Conservation (phyloP, 768 basidiomycete species). For the Mycena floridula region DNA sequence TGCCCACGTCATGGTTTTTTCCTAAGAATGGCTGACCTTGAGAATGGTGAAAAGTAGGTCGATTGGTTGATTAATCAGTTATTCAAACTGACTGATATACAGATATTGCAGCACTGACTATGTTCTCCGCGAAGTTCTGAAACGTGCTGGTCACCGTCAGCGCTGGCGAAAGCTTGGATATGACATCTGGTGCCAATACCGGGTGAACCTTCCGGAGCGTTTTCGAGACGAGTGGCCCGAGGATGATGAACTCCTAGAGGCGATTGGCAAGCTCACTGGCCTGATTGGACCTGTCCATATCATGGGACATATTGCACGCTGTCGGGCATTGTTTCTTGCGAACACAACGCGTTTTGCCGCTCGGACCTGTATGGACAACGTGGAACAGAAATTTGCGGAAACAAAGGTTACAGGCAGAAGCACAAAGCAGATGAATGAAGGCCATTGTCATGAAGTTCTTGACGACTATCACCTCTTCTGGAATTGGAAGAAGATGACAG, state of each 20-base stretch:
- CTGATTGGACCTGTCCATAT: not conserved
- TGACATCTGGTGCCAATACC: conserved; percentile 1
- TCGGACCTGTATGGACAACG: not conserved
- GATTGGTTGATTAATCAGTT: too few species aligned
- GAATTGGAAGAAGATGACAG: conserved; percentile 15
- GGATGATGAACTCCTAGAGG: not conserved
- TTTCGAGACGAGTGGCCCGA: not conserved
- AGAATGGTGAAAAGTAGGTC: not conserved
- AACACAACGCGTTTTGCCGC: not conserved
- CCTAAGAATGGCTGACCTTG: not conserved
- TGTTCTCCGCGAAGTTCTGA: not conserved
- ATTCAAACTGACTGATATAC: too few species aligned
- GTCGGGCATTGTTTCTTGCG: not conserved
- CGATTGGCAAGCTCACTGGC: not conserved
- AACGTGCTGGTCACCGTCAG: not conserved
- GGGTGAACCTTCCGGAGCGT: not conserved
- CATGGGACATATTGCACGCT: not conserved
- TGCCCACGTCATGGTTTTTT: not conserved
- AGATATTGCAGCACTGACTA: not conserved
- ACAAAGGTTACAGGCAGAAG: conserved; percentile 18
- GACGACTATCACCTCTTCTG: conserved; percentile 12
- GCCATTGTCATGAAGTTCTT: conserved; percentile 23
- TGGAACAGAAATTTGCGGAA: conserved; percentile 9
- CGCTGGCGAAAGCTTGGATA: not conserved
- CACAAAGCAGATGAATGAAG: conserved; percentile 23